A percentile compares a stretch with the other conserved stretches of the same genome.
phyloP scores from a whole-genome alignment of 306 rosid genomes.

The Alnus rubra region DNA sequence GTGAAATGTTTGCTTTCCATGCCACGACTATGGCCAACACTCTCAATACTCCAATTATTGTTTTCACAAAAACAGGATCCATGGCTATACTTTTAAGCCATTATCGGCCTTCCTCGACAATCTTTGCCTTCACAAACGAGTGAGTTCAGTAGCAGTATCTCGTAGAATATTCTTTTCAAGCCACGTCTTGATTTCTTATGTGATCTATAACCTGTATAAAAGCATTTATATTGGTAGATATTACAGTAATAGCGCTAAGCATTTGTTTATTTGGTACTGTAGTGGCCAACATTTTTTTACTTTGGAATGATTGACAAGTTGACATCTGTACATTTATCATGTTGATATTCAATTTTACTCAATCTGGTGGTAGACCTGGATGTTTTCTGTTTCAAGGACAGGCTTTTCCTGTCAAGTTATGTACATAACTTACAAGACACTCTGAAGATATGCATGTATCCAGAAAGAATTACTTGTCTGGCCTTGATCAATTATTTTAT shows the following conservation, averaged over 20 bases:
- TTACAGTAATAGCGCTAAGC: neutral
- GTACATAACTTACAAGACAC: neutral
- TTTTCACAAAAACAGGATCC: slow-evolving; percentile 95
- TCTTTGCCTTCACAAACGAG: slow-evolving; percentile 98
- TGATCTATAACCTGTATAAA: neutral
- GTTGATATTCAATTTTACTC: neutral
- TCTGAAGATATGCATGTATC: neutral
- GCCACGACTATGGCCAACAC: slow-evolving; percentile 90
- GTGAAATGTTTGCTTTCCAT: slow-evolving; percentile 91
- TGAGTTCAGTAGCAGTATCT: slow-evolving; percentile 42
- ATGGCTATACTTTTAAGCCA: slow-evolving; percentile 92
- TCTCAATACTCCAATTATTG: slow-evolving; percentile 70
- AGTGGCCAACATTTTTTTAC: neutral
- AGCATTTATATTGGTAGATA: neutral
- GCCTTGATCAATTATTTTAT: neutral
- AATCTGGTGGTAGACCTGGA: neutral
- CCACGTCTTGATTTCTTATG: neutral
- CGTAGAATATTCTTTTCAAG: neutral
- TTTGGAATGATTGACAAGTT: neutral
- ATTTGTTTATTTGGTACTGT: neutral
- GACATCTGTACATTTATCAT: neutral
- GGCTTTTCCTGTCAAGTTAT: neutral
- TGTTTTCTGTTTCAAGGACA: neutral
- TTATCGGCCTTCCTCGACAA: slow-evolving; percentile 80
- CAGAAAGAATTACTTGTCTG: neutral